Conservation (phyloP, 371 early-diverging fungal genomes). For the Mortierella sp. region DNA sequence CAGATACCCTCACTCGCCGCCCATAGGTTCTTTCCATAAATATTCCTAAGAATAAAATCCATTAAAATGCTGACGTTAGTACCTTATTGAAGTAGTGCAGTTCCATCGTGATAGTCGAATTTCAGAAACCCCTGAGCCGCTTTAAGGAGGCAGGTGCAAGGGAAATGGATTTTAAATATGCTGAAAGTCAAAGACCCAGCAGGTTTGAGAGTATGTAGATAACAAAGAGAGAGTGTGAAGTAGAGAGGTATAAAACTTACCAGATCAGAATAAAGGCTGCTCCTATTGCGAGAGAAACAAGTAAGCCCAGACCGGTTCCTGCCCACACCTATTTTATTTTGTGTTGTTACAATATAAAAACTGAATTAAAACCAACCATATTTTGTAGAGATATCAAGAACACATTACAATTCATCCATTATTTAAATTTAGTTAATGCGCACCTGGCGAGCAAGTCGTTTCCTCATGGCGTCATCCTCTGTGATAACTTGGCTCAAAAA, state of each 20-base stretch:
- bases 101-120: too few relatives aligned
- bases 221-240: conserved; percentile 11
- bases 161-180: too few relatives aligned
- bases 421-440: not conserved
- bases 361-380: not conserved
- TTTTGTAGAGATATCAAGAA: not conserved
- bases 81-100: not conserved
- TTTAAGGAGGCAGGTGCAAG: too few relatives aligned
- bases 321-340: conserved; percentile 64
- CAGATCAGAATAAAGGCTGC: conserved; percentile 78
- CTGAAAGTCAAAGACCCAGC: too few relatives aligned
- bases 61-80: not conserved
- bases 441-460: conserved; percentile 44
- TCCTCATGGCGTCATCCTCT: conserved; percentile 29
- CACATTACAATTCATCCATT: not conserved
- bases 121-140: not conserved
- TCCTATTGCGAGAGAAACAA: conserved; percentile 73
- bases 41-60: conserved; percentile 32
- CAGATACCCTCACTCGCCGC: conserved; percentile 79
- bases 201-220: too few relatives aligned
- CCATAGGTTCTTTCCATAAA: conserved; percentile 74
- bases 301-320: conserved; percentile 66
- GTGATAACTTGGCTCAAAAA: conserved; percentile 67
- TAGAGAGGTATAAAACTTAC: conserved; percentile 54
- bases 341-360: not conserved